Evolutionary conservation across 2,329 filamentous ascomycete genomes (phyloP), one percentile per base, ranked within the genome.

Genomic region (Sporothrix pallida): DNA sequence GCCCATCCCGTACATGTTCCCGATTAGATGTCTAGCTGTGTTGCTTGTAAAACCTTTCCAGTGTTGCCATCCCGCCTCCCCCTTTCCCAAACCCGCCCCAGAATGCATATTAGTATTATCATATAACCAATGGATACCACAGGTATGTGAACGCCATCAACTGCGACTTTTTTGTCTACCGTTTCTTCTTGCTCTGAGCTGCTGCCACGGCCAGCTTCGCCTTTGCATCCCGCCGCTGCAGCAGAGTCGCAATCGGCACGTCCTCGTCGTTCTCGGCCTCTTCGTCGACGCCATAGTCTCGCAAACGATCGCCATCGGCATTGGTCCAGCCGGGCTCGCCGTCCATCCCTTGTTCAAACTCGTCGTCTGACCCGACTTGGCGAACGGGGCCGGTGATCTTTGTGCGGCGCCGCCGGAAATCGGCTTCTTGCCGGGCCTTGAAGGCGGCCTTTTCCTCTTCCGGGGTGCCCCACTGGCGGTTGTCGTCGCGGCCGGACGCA

Each of bases 221-320:
- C n/a, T 65, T 60, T 31, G 23, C 80, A 75, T 84, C 88, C 75
- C 89, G 83, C 76, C 89, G 83, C 67, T 88, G 83, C 62, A 94
- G 81, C 15, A 95, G 78, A 79, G 93, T 90, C 3, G 88, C 89
- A 56, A 95, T 82, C 0, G 92, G 93, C 15, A 95, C 82, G 77
- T 94, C 86, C 17, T 77, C 72, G 31, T 76, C 78, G 44, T 78
- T 79, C 73, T 94, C 91, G 0, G 87, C 87, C 15, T 93, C 91
- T 78, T 94, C 92, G 77, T 95, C 93, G 0, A 96, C 92, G 1
- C 93, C 93, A 78, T 91, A 96, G 78, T 96, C 93, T 58, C 87
- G 85, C 69, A 96, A 82, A 48, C 89, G 85, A 79, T 95, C 92
- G 1, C 93, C 93, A 71, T 95, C 92, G 0, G 88, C 86, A 77